These are phyloP conservation scores for Colletotrichum sp. DNA, from an alignment of 2,329 filamentous ascomycete genomes.

Conservation along the genomic window DNA sequence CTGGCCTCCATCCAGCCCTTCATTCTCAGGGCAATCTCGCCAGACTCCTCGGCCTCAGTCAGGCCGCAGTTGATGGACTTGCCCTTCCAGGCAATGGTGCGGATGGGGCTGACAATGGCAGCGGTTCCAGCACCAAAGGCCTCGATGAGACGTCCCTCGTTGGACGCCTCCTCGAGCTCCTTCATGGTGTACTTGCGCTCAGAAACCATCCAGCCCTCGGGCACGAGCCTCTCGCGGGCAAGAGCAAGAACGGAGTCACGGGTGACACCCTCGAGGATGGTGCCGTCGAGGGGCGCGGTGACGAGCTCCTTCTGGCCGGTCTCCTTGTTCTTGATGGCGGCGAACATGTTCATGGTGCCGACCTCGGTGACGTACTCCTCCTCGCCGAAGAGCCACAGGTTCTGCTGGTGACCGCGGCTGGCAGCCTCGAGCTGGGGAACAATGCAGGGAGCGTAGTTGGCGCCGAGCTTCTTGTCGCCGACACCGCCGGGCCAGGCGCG, in stretches of 20 bases:
- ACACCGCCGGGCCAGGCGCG: constrained; percentile 98
- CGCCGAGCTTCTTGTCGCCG: constrained; percentile 97
- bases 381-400: constrained; percentile 95
- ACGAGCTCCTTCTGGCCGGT: constrained; percentile 91
- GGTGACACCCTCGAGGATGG: constrained; percentile 94
- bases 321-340: constrained; percentile 81
- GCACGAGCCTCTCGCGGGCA: constrained; percentile 80
- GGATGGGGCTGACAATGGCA: constrained; percentile 89
- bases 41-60: constrained; percentile 81
- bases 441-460: constrained; percentile 99
- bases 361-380: constrained; percentile 97
- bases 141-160: constrained; percentile 87
- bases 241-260: constrained; percentile 89
- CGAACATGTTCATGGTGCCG: constrained; percentile 98
- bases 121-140: constrained; percentile 95
- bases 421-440: constrained; percentile 94
- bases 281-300: constrained; percentile 95
- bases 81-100: constrained; percentile 88
- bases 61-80: constrained; percentile 84
- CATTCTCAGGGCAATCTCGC: constrained; percentile 83
- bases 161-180: constrained; percentile 80
- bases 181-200: constrained; percentile 95
- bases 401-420: constrained; percentile 93
- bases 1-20: constrained; percentile 97
- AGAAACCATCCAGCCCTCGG: constrained; percentile 85